A percentile compares a stretch with the other conserved stretches of the same genome.
phyloP scores from a whole-genome alignment of 371 early-diverging fungal species.

The Umbelopsis sp. region DNA sequence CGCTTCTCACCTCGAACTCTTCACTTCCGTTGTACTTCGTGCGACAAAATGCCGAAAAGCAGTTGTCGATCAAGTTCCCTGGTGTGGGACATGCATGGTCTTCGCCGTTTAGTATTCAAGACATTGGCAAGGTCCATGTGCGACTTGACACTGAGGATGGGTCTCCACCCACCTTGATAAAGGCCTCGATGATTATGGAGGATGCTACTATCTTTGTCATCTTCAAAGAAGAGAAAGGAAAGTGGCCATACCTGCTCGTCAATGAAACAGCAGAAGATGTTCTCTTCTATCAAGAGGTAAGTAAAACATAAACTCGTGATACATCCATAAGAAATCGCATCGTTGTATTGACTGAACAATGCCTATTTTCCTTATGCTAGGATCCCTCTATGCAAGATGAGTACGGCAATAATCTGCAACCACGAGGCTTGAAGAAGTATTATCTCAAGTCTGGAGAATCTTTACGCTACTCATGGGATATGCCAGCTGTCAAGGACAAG shows the following conservation, averaged over 20 bases:
- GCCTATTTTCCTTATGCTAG: conserved; percentile 16
- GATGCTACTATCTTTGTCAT: conserved; percentile 90
- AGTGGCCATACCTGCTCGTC: conserved; percentile 93
- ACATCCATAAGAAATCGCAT: not conserved
- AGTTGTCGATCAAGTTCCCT: conserved; percentile 73
- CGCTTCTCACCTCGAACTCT: conserved; percentile 57
- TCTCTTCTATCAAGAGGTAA: conserved; percentile 78
- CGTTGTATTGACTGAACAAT: not conserved
- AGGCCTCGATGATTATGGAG: conserved; percentile 79
- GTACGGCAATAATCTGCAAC: conserved; percentile 1
- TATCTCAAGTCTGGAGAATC: conserved; percentile 41
- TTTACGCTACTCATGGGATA: conserved; percentile 94
- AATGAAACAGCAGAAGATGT: conserved; percentile 85
- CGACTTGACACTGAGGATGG: conserved; percentile 66
- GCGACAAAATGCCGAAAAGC: conserved; percentile 61
- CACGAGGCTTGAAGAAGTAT: conserved; percentile 21
- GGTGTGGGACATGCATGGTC: conserved; percentile 86
- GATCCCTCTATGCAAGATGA: conserved; percentile 40
- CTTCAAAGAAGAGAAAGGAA: conserved; percentile 68
- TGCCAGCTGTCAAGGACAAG: conserved; percentile 81
- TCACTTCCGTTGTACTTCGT: conserved; percentile 75
- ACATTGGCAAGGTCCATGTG: conserved; percentile 85
- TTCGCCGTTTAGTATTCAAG: conserved; percentile 85
- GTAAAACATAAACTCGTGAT: not conserved
- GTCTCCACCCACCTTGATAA: conserved; percentile 66